These are phyloP conservation scores for Nidularia sp. DNA, from an alignment of 768 basidiomycete genomes.

Conservation along the genomic window DNA sequence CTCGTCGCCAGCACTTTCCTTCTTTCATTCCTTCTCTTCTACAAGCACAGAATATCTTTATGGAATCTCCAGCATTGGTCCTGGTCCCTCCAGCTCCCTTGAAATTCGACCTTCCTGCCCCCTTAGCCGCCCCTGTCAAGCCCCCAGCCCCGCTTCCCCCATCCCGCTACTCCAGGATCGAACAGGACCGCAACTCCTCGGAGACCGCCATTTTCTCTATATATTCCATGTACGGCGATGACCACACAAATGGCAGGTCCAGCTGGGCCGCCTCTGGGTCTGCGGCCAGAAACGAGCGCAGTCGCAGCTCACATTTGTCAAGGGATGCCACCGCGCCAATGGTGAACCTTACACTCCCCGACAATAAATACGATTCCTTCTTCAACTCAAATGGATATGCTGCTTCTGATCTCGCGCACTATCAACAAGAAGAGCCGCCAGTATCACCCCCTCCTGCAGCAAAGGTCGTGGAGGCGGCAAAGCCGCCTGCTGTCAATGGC, in stretches of 20 bases:
- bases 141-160: slow-evolving; percentile 23
- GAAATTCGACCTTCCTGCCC: slow-evolving; percentile 13
- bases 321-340: slow-evolving; percentile 27
- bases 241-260: slow-evolving; percentile 26
- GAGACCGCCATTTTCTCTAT: slow-evolving; percentile 80
- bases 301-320: too few relatives aligned
- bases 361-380: slow-evolving; percentile 19
- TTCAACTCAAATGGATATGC: slow-evolving; percentile 16
- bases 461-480: neutral
- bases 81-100: slow-evolving; percentile 29
- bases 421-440: slow-evolving; percentile 13
- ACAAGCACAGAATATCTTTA: slow-evolving; percentile 5
- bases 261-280: slow-evolving; percentile 36
- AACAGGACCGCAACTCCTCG: slow-evolving; percentile 52
- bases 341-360: slow-evolving; percentile 25
- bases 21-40: slow-evolving; percentile 1
- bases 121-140: slow-evolving; percentile 16
- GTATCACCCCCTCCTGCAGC: slow-evolving; percentile 6
- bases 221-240: slow-evolving; percentile 83
- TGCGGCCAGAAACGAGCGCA: slow-evolving; percentile 16
- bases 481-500: slow-evolving; percentile 1
- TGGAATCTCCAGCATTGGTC: slow-evolving; percentile 37
- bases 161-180: slow-evolving; percentile 27
- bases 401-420: slow-evolving; percentile 26
- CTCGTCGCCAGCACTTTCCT: neutral